Evolutionary conservation across 306 rosid species (phyloP).

Genomic region (Fagus crenata): DNA sequence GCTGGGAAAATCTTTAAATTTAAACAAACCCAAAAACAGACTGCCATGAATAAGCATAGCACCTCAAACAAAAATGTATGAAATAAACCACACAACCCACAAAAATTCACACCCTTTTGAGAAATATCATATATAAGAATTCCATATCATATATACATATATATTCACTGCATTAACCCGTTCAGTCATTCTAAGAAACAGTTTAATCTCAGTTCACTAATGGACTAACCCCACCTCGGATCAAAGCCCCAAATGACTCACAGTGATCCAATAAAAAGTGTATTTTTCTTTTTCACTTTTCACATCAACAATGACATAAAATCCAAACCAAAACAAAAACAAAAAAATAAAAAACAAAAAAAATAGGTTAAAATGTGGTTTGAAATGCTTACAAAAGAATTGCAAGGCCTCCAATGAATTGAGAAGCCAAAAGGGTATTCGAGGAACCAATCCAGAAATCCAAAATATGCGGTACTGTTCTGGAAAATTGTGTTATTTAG

Average conservation of each 20-base stretch:
- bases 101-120: constrained; percentile 7
- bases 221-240: not conserved
- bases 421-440: constrained; percentile 9
- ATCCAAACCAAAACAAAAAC: not conserved
- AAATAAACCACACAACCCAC: not conserved
- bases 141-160: not conserved
- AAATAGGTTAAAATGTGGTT: not conserved
- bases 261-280: not conserved
- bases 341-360: not conserved
- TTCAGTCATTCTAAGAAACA: constrained; percentile 6
- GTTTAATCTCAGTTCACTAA: constrained; percentile 16
- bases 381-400: constrained; percentile 9
- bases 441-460: not conserved
- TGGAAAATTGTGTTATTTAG: not conserved
- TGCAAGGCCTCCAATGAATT: not conserved
- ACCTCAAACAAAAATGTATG: not conserved
- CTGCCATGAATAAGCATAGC: not conserved
- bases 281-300: not conserved
- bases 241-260: constrained; percentile 20
- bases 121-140: not conserved
- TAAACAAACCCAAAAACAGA: not conserved
- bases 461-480: not conserved
- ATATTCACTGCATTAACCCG: constrained; percentile 4
- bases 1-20: not conserved
- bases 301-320: not conserved